Evolutionary conservation across 2,329 filamentous ascomycete species (phyloP).

Genomic region (Biscogniauxia mediterranea): DNA sequence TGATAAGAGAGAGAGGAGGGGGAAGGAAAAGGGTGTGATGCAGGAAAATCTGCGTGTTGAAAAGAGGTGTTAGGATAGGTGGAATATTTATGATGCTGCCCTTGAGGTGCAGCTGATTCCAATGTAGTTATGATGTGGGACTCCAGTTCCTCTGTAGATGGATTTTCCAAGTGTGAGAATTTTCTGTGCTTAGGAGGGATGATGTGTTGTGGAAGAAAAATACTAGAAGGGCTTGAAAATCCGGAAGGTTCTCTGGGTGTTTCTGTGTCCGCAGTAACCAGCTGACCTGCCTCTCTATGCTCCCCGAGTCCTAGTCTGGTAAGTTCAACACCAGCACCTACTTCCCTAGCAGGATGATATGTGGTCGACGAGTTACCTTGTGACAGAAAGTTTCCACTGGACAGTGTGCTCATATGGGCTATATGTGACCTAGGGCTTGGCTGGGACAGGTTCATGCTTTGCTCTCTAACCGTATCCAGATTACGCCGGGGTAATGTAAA

Average conservation of each 20-base stretch:
- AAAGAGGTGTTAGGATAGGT: neutral
- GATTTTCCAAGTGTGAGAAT: neutral
- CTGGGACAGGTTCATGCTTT: neutral
- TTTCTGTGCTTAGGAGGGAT: neutral
- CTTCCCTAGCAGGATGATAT: neutral
- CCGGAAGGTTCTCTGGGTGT: neutral
- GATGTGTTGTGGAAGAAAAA: neutral
- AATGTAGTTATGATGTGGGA: neutral
- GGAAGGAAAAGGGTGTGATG: too few relatives aligned
- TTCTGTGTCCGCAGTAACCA: neutral
- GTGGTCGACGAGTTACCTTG: neutral
- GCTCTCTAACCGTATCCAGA: neutral
- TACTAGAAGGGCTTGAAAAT: neutral
- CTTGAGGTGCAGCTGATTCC: neutral
- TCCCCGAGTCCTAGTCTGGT: neutral
- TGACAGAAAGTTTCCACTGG: neutral
- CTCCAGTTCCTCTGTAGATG: neutral
- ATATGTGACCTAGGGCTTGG: neutral
- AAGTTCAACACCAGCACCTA: neutral
- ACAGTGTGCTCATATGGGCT: neutral
- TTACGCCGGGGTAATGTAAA: neutral
- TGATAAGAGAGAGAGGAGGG: too few relatives aligned
- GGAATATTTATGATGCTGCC: neutral
- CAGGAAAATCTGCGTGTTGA: neutral
- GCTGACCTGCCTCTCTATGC: neutral